Base-by-base conservation (phyloP, 805 yeast species). In the Naumovozyma dairenensis region DNA sequence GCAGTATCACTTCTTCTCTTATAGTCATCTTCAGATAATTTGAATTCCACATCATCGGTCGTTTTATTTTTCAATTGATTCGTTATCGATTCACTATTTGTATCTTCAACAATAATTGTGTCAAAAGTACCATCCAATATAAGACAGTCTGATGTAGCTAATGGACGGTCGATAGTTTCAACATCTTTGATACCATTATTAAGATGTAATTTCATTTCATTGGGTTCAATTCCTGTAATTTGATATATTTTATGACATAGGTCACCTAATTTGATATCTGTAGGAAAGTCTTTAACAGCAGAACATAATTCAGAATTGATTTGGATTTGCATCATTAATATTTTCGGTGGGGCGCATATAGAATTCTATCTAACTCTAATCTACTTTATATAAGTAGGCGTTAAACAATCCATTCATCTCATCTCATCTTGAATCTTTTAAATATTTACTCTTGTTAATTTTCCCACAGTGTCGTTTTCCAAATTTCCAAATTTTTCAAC, bases 1-100 rank as follows among this genome's bases (percentile, higher is more conserved):
- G 83, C 93, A 0, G 89, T 68, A 35, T 79, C 73, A 3, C 57
- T 33, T 38, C 80, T 65, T 30, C 62, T 62, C 20, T 68, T 76
- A 54, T 87, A 55, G n/a, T 46, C 55, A 25, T 51, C 53, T 17
- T 51, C 59, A 10, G 51, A 40, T 19, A 53, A 37, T 22, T 37
- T 31, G 29, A 46, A 51, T 15, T 34, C 13, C 2, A 30, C 27
- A 10, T 42, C 44, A 7, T 44, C 48, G 4, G 35, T 45, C 18
- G 39, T 29, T 22, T 27, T 13, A 15, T 29, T 28, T 14, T 39
- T 54, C 14, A 71, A 38, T 28, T 63, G 66, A 13, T 55, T 54
- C n/a, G 74, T 53, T 6, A 67, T 66, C 0, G 82, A 71, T 31
- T 70, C 61, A 1, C 69, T 69, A 45, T 76, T 66, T 12, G 60